phyloP scores from a whole-genome alignment of 2,329 filamentous ascomycete genomes.

The Bipolaris zeicola region DNA sequence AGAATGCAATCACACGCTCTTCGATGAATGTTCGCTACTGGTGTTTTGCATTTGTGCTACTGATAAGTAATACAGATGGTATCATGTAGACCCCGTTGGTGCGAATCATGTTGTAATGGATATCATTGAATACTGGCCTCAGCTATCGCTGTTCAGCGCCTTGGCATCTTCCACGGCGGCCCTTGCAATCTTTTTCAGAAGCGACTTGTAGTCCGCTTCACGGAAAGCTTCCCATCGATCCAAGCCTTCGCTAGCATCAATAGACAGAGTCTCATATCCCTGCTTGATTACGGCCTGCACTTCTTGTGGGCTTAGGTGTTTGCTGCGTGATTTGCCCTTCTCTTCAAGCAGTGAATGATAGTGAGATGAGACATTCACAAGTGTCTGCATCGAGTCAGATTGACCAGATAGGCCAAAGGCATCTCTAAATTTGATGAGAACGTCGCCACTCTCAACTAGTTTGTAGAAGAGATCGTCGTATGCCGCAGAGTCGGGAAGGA shows the following conservation, averaged over 20 bases:
- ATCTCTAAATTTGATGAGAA: constrained; percentile 80
- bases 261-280: constrained; percentile 92
- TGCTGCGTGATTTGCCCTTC: constrained; percentile 58
- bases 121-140: not conserved
- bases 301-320: constrained; percentile 78
- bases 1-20: not conserved
- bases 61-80: not conserved
- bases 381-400: constrained; percentile 73
- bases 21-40: not conserved
- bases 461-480: constrained; percentile 99
- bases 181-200: constrained; percentile 86
- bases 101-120: not conserved
- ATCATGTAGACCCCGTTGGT: not conserved
- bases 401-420: constrained; percentile 63
- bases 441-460: constrained; percentile 86
- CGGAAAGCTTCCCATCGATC: constrained; percentile 86
- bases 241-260: constrained; percentile 84
- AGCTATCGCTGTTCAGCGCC: constrained; percentile 47
- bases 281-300: constrained; percentile 93
- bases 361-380: constrained; percentile 81
- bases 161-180: constrained; percentile 75
- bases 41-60: not conserved
- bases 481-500: constrained; percentile 81
- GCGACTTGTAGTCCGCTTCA: constrained; percentile 81
- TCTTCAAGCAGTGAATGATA: constrained; percentile 81